Conservation (phyloP, 2,329 filamentous ascomycete species). For the Diaporthe sp. region DNA sequence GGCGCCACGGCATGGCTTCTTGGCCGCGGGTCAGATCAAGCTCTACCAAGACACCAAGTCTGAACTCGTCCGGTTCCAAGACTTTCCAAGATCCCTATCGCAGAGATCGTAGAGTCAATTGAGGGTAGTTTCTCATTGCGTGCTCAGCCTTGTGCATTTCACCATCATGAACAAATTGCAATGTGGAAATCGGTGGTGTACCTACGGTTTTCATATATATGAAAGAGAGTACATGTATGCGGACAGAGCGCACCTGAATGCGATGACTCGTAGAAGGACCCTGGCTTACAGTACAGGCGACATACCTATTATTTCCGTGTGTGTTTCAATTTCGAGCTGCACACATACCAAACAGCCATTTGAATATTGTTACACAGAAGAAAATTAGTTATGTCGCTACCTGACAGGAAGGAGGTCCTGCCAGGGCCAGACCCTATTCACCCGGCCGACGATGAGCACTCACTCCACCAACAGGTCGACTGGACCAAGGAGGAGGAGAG, state of each 20-base stretch:
- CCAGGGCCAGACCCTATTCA: conserved; percentile 1
- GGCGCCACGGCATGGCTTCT: conserved; percentile 21
- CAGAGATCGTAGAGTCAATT: conserved; percentile 18
- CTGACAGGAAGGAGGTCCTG: conserved; percentile 20
- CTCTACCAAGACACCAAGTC: conserved; percentile 27
- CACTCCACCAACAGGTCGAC: conserved; percentile 15
- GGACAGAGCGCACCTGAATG: background rate
- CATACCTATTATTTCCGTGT: background rate
- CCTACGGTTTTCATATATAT: conserved; percentile 6
- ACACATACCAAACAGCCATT: background rate
- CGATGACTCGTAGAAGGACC: conserved; percentile 7
- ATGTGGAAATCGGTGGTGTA: background rate
- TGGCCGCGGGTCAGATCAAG: conserved; percentile 14
- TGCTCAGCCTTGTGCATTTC: conserved; percentile 28
- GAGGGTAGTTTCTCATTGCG: conserved; percentile 27
- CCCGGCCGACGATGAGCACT: conserved; percentile 21
- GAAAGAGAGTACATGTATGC: conserved; percentile 2
- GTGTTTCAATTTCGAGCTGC: background rate
- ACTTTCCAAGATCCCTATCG: conserved; percentile 29
- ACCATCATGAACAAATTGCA: conserved; percentile 31
- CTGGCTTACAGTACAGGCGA: background rate
- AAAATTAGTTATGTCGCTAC: conserved; percentile 18
- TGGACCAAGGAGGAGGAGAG: conserved; percentile 37
- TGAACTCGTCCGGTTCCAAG: conserved; percentile 22
- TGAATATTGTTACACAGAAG: background rate